Percentiles rank a stretch among this genome's conserved stretches.
These are phyloP conservation scores for Silene vulgaris DNA, from an alignment of 179 eudicot genomes.

Conservation along the genomic window DNA sequence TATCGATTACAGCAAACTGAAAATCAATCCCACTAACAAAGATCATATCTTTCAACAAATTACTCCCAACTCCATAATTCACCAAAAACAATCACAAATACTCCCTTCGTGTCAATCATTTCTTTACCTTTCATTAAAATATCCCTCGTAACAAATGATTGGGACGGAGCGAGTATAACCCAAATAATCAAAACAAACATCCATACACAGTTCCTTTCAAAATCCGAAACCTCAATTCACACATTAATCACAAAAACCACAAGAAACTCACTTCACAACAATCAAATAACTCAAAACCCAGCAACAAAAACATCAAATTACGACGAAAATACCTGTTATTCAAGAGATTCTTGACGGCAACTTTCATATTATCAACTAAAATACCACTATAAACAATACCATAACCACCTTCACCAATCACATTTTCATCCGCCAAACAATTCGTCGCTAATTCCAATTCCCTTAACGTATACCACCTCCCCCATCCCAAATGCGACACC, in stretches of 20 bases:
- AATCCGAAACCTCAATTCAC: not conserved
- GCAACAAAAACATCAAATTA: not conserved
- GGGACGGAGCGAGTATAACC: not conserved
- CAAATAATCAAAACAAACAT: not conserved
- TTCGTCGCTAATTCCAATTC: conserved; percentile 80
- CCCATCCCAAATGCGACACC: conserved; percentile 85
- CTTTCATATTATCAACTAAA: conserved; percentile 56
- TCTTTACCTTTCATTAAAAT: too few species aligned
- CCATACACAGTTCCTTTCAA: not conserved
- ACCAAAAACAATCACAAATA: not conserved
- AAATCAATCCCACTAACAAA: conserved; percentile 4
- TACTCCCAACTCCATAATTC: not conserved
- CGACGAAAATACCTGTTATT: conserved; percentile 53
- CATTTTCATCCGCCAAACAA: conserved; percentile 63
- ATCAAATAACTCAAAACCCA: conserved; percentile 2
- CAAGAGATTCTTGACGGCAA: conserved; percentile 80
- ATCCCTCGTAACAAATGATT: too few species aligned
- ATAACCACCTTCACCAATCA: conserved; percentile 94
- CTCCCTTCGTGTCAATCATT: too few species aligned
- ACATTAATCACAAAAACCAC: not conserved
- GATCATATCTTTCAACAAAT: not conserved
- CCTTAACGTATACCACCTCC: conserved; percentile 74
- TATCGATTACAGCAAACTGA: not conserved
- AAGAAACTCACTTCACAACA: not conserved
- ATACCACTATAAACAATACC: conserved; percentile 79